Evolutionary conservation across 2,329 filamentous ascomycete genomes (phyloP), one percentile per base, ranked within the genome.

Genomic region (Zasmidium cellare): DNA sequence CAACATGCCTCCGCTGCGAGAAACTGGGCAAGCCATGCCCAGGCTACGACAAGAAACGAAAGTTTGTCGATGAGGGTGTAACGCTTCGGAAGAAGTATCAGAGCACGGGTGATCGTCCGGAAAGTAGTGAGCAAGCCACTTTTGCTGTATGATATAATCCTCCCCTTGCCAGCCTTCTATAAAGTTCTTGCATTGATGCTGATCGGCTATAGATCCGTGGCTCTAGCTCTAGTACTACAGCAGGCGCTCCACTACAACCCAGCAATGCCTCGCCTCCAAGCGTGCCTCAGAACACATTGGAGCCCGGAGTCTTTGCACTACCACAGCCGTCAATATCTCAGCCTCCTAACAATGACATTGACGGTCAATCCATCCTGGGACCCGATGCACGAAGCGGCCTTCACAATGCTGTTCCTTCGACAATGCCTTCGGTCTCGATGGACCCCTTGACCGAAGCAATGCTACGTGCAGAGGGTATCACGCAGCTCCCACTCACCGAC

Each of bases 1-100:
- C 70, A 20, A 57, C 65, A 45, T 72, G 70, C 58, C 58, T 64
- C 16, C 65, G 70, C 22, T 72, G 70, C 60, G 69, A 71, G 61
- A 72, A 72, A 62, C 62, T 72, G 9, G 68, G 69, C 51, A 71
- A 71, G 59, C 67, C 69, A 59, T 72, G 70, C 56, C 69, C 70
- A 11, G 70, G 70, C 20, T 72, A 72, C 55, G 70, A 71, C 62
- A 72, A 71, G 67, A 72, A 71, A 49, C 66, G 70, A 23, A 72
- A 72, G 58, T 72, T 72, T 48, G 70, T 72, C 24, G 70, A 72
- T 55, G 70, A 72, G 59, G 68, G 69, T 20, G 65, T 69, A 9
- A 64, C 66, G 2, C 57, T 72, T 12, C 61, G 70, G 16, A 68
- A 65, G 61, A 72, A 72, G 56, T 72, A 67, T 46, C 69, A 68